phyloP scores from a whole-genome alignment of 768 basidiomycete species.

The Suillus cothurnatus region DNA sequence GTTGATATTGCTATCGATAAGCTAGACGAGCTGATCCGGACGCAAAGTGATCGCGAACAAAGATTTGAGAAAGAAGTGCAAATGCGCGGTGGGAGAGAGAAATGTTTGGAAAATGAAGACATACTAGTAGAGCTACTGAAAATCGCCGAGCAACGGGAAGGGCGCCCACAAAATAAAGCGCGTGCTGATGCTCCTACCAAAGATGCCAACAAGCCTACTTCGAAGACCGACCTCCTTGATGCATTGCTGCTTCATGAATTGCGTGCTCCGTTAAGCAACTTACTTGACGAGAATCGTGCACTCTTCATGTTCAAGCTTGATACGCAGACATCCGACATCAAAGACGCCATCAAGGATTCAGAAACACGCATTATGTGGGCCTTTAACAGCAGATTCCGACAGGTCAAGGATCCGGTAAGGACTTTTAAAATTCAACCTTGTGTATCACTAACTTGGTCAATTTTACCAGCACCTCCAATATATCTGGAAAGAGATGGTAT shows the following conservation, averaged over 20 bases:
- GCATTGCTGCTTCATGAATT: neutral
- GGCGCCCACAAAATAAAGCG: neutral
- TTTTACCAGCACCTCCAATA: conserved; percentile 45
- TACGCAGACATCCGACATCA: neutral
- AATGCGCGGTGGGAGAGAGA: conserved; percentile 33
- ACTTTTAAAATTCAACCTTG: too few species aligned
- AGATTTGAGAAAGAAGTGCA: conserved; percentile 18
- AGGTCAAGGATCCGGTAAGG: neutral
- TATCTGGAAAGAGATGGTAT: conserved; percentile 58
- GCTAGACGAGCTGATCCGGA: neutral
- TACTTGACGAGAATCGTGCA: neutral
- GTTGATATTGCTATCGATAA: conserved; percentile 32
- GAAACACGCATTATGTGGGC: neutral
- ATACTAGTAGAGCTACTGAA: neutral
- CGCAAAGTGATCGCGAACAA: conserved; percentile 28
- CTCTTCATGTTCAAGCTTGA: neutral
- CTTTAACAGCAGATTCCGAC: neutral
- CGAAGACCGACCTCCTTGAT: neutral
- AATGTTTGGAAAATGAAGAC: conserved; percentile 14
- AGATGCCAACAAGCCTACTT: neutral
- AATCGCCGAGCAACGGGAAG: neutral
- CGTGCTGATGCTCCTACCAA: neutral
- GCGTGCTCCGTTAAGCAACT: neutral
- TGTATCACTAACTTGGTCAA: neutral
- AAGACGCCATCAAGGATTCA: neutral